Conservation (phyloP, 768 basidiomycete species). For the Suillus occidentalis region DNA sequence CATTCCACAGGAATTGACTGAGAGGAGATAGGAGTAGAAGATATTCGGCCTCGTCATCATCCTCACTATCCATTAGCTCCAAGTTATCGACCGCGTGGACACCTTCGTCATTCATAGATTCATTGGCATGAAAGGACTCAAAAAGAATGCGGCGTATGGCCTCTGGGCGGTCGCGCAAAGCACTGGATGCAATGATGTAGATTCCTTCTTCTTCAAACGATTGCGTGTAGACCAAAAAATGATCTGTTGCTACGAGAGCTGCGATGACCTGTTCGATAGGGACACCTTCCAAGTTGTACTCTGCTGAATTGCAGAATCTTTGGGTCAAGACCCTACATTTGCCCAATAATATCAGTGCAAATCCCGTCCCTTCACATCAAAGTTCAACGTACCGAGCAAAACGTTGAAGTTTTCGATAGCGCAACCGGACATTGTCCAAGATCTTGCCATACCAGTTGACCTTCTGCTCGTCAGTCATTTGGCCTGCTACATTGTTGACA, state of each 20-base stretch:
- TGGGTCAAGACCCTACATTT: slow-evolving; percentile 64
- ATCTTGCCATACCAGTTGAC: slow-evolving; percentile 91
- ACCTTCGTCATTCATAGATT: slow-evolving; percentile 53
- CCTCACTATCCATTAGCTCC: slow-evolving; percentile 47
- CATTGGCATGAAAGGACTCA: slow-evolving; percentile 81
- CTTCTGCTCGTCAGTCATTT: slow-evolving; percentile 81
- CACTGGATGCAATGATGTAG: slow-evolving; percentile 83
- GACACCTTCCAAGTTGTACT: slow-evolving; percentile 77
- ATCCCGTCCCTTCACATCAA: neutral
- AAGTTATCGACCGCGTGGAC: slow-evolving; percentile 42
- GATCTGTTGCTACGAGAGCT: slow-evolving; percentile 77
- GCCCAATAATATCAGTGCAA: slow-evolving; percentile 10
- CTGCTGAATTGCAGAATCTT: slow-evolving; percentile 90
- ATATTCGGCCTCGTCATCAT: slow-evolving; percentile 66
- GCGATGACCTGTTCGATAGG: slow-evolving; percentile 79
- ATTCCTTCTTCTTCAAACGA: slow-evolving; percentile 85
- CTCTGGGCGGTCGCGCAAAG: slow-evolving; percentile 74
- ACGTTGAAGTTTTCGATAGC: slow-evolving; percentile 92
- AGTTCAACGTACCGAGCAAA: slow-evolving; percentile 67
- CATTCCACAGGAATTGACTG: slow-evolving; percentile 89
- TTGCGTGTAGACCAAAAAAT: slow-evolving; percentile 92
- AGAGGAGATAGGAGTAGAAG: slow-evolving; percentile 85
- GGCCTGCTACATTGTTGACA: slow-evolving; percentile 34
- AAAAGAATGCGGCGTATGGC: slow-evolving; percentile 77
- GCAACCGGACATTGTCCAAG: slow-evolving; percentile 85